Base-by-base conservation (phyloP, 2,329 filamentous ascomycete species). In the Ilyonectria destructans region DNA sequence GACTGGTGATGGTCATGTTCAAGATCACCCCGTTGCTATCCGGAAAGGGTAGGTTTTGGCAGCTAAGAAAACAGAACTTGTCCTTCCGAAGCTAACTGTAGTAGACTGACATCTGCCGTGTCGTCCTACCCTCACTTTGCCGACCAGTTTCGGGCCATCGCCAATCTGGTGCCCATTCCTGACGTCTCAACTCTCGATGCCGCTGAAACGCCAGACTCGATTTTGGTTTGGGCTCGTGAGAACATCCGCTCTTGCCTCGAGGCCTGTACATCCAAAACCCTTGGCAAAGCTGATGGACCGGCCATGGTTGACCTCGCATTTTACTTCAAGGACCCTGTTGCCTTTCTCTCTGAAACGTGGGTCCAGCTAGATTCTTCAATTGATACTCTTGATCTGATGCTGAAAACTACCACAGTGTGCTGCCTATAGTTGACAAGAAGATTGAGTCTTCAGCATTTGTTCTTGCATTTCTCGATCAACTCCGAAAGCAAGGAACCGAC, bases 191-290 rank as follows among this genome's bases (percentile, higher is more conserved):
- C 9, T n/a, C 2, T 54, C 7, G 29, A 48, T n/a, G 10, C 12
- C 6, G 33, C 10, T 31, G 29, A 46, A 12, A 58, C 62, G 3
- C 66, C 61, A 10, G 31, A 37, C 1, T 43, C 29, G 1, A 26
- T 71, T 3, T 40, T 73, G 17, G 48, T 65, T 0, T 75, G 71
- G 71, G 61, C 64, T 60, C 70, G 60, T 15, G n/a, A 35, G 37
- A 58, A 6, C 1, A 19, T 75, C 1, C 57, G 17, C 2, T 21
- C 51, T 2, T 65, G 54, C 19, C 7, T 71, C 7, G 19, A 52
- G 6, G 43, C 15, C 3, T 49, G 48, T 37, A 35, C 4, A 21
- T 59, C 43, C 17, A 46, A 29, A 15, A 5, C 17, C 3, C 4
- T 73, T 6, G 33, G 37, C 40, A 17, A 8, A 23, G 31, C 48